Percentiles rank a stretch among this genome's conserved stretches.
Evolutionary conservation across 1,284 basidiomycete genomes (phyloP).

Genomic region (Ganoderma resinaceum): DNA sequence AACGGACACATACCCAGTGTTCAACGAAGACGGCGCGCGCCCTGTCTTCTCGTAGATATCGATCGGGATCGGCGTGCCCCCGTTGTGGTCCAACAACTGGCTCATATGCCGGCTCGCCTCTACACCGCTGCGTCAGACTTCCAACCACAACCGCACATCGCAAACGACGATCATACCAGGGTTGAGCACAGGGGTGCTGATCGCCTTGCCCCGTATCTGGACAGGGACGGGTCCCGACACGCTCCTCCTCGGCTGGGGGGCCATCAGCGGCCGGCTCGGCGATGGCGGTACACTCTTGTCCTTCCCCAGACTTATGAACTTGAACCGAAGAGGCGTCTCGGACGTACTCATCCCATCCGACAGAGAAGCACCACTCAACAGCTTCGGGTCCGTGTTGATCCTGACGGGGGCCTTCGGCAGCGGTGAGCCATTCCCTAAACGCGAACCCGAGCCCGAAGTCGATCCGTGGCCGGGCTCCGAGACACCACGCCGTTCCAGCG

Average conservation of each 20-base stretch:
- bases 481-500: constrained; percentile 22
- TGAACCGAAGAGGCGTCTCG: constrained; percentile 28
- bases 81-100: constrained; percentile 69
- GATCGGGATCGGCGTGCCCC: constrained; percentile 75
- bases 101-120: constrained; percentile 78
- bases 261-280: constrained; percentile 26
- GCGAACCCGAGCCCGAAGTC: constrained; percentile 14
- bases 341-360: constrained; percentile 25
- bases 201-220: constrained; percentile 57
- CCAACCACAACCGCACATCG: background rate
- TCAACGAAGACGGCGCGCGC: constrained; percentile 50
- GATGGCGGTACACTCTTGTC: constrained; percentile 29
- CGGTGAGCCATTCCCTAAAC: constrained; percentile 17
- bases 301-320: constrained; percentile 19
- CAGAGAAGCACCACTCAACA: constrained; percentile 21
- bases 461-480: constrained; percentile 24
- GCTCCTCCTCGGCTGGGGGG: constrained; percentile 31
- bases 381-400: constrained; percentile 32
- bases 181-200: constrained; percentile 71
- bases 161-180: constrained; percentile 48
- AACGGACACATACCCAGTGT: constrained; percentile 63
- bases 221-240: constrained; percentile 28
- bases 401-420: constrained; percentile 19
- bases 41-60: constrained; percentile 36
- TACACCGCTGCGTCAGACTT: constrained; percentile 35